phyloP scores from a whole-genome alignment of 2,329 filamentous ascomycete species.

The Ceratocystis colombiana region DNA sequence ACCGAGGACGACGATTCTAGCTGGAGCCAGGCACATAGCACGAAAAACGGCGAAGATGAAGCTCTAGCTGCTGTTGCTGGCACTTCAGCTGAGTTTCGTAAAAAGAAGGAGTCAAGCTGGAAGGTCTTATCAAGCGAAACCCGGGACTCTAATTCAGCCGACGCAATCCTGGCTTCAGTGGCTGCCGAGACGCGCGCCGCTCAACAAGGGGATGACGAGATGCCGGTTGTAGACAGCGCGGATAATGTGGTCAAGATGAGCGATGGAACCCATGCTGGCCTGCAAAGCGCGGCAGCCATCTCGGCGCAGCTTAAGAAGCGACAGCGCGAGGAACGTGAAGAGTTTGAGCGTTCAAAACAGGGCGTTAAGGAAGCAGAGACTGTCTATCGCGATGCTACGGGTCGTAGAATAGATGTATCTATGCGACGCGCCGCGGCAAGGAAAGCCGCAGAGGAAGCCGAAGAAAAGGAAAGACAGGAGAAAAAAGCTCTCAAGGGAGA shows the following conservation, averaged over 20 bases:
- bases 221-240: constrained; percentile 37
- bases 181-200: constrained; percentile 55
- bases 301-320: constrained; percentile 57
- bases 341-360: constrained; percentile 37
- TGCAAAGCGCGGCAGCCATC: constrained; percentile 76
- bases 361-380: constrained; percentile 51
- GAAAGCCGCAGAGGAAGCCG: constrained; percentile 52
- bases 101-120: constrained; percentile 71
- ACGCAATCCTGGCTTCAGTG: constrained; percentile 65
- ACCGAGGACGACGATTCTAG: constrained; percentile 52
- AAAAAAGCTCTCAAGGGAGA: constrained; percentile 70
- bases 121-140: constrained; percentile 51
- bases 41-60: constrained; percentile 45
- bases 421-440: constrained; percentile 83
- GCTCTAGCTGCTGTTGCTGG: constrained; percentile 40
- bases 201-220: constrained; percentile 40
- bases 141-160: constrained; percentile 42
- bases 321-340: constrained; percentile 51
- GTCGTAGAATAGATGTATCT: constrained; percentile 82
- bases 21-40: constrained; percentile 37
- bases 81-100: constrained; percentile 54
- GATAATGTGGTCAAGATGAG: constrained; percentile 59
- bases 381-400: constrained; percentile 89
- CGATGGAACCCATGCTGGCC: constrained; percentile 73
- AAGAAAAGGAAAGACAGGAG: constrained; percentile 59